Conservation (phyloP, 1,284 basidiomycete species). For the Pholiota adiposa region DNA sequence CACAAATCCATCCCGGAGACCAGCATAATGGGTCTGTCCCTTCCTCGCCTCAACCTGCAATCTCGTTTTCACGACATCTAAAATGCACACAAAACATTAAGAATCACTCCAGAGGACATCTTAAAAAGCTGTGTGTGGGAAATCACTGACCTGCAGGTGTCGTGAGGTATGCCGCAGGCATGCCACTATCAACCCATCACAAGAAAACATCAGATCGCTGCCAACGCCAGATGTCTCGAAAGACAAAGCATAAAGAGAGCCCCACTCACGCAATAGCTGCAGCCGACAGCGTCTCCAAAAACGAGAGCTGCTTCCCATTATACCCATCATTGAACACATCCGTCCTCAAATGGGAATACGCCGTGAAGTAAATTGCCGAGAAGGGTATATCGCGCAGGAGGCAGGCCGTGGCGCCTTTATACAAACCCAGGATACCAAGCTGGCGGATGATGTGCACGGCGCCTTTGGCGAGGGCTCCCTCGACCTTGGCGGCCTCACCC, state of each 20-base stretch:
- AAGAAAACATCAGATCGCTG: constrained; percentile 29
- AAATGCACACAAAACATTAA: constrained; percentile 27
- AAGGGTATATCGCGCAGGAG: constrained; percentile 95
- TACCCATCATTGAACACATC: constrained; percentile 97
- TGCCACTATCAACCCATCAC: constrained; percentile 64
- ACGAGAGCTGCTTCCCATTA: constrained; percentile 91
- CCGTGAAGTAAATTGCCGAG: constrained; percentile 82
- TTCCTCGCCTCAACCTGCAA: constrained; percentile 95
- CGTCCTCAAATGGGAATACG: constrained; percentile 86
- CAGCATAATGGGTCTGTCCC: constrained; percentile 94
- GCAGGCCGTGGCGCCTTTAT: constrained; percentile 90
- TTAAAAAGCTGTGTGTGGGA: constrained; percentile 16
- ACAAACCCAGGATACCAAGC: constrained; percentile 90
- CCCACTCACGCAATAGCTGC: constrained; percentile 80
- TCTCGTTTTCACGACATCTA: constrained; percentile 98
- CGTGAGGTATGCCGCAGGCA: constrained; percentile 91
- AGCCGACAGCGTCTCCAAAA: constrained; percentile 86
- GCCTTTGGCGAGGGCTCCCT: constrained; percentile 79
- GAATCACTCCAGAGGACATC: background rate
- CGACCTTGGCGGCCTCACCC: constrained; percentile 90
- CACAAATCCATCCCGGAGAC: constrained; percentile 85
- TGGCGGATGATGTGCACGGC: constrained; percentile 93
- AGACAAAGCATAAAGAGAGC: constrained; percentile 18
- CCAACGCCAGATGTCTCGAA: background rate
- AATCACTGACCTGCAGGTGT: constrained; percentile 73